Evolutionary conservation across 108 stramenopile species (phyloP), one percentile per base, ranked within the genome.

Genomic region (Pseudonitzschia multistriata): DNA sequence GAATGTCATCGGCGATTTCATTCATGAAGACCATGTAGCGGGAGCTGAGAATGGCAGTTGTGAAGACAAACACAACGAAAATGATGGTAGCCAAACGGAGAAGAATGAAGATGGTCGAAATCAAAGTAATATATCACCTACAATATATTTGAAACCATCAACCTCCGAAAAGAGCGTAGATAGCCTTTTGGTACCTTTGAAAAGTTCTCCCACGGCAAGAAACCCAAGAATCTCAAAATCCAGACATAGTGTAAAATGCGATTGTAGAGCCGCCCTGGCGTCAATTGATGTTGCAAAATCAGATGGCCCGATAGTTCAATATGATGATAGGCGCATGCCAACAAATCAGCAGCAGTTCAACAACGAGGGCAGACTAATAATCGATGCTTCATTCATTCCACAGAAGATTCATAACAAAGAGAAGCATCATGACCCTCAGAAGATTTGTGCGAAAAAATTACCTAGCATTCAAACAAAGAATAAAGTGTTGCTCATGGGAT

Each of bases 401-500:
- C 11, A 45, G 3, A 45, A 13, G 11, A 13, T 45, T 10, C 42
- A 45, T 45, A 4, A 45, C 8, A 1, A 13, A 17, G 42, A 45
- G 8, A 45, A 45, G 11, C 3, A 45, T 45, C 8, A 45, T 45
- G 8, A 17, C 11, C 17, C 17, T 2, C 15, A 17, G 17, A 45
- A 45, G 5, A 10, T 17, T 4, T 10, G 15, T 10, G 42, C 42
- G 17, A 45, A 45, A 45, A 1, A 45, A 45, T 17, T 45, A 17
- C 42, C 42, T 8, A 45, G 17, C 13, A 45, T 1, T 45, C 7
- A 39, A 39, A 45, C 63, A 22, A 64, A 64, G 62, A 22, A 24
- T 15, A 64, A 64, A 34, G 39, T 64, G 3, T 35, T 45, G 24
- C 63, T 64, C 30, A 25, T 47, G 42, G 63, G 63, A 5, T 27